These are phyloP conservation scores for Metschnikowia amazonensis DNA, from an alignment of 805 yeast species.

Conservation along the genomic window DNA sequence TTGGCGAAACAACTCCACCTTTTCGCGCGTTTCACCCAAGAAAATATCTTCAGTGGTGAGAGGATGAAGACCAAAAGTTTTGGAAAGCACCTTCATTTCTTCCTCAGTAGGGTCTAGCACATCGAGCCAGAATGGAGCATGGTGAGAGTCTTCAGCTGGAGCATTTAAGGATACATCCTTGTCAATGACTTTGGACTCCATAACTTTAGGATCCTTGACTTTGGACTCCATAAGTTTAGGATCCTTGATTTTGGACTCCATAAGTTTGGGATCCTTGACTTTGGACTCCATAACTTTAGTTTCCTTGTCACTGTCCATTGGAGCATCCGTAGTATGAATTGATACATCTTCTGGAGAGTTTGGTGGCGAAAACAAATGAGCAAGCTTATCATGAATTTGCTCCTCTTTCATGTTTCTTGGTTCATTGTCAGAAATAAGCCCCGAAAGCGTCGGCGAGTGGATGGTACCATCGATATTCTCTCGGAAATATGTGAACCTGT, in stretches of 20 bases:
- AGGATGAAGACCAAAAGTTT: conserved; percentile 93
- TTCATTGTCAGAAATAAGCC: conserved; percentile 37
- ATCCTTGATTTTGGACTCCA: too few species aligned
- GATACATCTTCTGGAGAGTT: conserved; percentile 5
- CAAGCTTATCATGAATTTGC: conserved; percentile 10
- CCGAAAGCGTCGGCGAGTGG: conserved; percentile 85
- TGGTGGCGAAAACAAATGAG: conserved; percentile 8
- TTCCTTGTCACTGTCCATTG: background rate
- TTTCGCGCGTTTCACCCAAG: conserved; percentile 90
- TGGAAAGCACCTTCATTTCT: conserved; percentile 88
- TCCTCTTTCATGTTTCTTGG: conserved; percentile 4
- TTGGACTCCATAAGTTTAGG: too few species aligned
- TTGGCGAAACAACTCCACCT: conserved; percentile 86
- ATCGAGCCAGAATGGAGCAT: conserved; percentile 75
- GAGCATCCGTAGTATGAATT: conserved; percentile 1
- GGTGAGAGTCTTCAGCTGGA: conserved; percentile 1
- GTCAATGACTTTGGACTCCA: background rate
- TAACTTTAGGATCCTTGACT: too few species aligned
- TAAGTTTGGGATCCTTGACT: too few species aligned
- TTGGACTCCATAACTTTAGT: too few species aligned
- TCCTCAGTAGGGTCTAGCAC: conserved; percentile 91
- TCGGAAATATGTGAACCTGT: conserved; percentile 87
- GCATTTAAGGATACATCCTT: background rate
- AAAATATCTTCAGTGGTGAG: conserved; percentile 93
- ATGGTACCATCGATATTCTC: conserved; percentile 86